phyloP scores from a whole-genome alignment of 2,329 filamentous ascomycete genomes.

The Taxawa tesnikishii region DNA sequence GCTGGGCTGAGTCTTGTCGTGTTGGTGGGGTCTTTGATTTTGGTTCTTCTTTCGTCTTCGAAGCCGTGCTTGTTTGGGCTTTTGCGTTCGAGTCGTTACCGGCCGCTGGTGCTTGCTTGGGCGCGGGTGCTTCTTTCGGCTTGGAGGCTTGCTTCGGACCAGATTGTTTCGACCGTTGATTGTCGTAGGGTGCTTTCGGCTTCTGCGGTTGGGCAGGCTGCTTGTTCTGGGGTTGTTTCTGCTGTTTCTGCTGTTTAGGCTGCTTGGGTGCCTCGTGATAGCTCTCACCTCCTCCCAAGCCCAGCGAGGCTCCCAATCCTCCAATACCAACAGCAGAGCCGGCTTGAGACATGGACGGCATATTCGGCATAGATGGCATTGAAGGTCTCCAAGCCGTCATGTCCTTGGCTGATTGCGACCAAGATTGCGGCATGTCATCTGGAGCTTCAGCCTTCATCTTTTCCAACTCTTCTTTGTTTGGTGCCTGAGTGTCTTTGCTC shows the following conservation, averaged over 20 bases:
- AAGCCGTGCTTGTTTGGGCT: not conserved
- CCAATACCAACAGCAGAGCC: slow-evolving; percentile 14
- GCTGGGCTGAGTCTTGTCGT: not conserved
- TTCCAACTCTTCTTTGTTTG: slow-evolving; percentile 20
- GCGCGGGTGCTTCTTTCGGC: slow-evolving; percentile 9
- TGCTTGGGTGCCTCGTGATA: slow-evolving; percentile 1
- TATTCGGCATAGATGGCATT: slow-evolving; percentile 15
- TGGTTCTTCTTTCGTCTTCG: not conserved
- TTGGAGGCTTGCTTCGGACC: slow-evolving; percentile 7
- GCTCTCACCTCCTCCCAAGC: slow-evolving; percentile 10
- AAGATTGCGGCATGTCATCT: slow-evolving; percentile 20
- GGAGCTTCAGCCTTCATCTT: slow-evolving; percentile 21
- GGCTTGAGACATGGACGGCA: slow-evolving; percentile 11
- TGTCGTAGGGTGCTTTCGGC: slow-evolving; percentile 3
- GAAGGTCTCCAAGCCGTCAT: slow-evolving; percentile 21
- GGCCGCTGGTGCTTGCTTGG: slow-evolving; percentile 10
- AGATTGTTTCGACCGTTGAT: slow-evolving; percentile 9
- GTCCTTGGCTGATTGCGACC: slow-evolving; percentile 20
- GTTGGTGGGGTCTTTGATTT: not conserved
- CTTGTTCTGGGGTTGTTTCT: slow-evolving; percentile 5
- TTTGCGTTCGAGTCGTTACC: not conserved
- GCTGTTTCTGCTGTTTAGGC: slow-evolving; percentile 7
- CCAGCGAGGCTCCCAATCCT: slow-evolving; percentile 17
- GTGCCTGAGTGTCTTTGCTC: slow-evolving; percentile 20
- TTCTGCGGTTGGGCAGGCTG: slow-evolving; percentile 6